phyloP scores from a whole-genome alignment of 2,329 filamentous ascomycete species.

The Lachnellula arida region DNA sequence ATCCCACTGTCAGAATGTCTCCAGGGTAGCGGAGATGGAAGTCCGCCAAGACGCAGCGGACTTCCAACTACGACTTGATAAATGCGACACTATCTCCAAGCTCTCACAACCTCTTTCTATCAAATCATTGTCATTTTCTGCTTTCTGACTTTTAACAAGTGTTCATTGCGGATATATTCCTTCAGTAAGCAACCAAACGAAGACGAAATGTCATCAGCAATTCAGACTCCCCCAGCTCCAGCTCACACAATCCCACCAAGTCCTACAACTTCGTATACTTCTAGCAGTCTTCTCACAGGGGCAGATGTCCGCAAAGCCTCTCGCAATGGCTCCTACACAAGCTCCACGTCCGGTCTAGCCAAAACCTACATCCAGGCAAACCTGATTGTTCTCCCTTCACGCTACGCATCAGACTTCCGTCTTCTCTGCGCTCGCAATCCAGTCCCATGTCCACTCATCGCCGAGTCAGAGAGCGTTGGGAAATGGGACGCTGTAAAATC shows the following conservation, averaged over 20 bases:
- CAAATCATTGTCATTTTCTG: too few relatives aligned
- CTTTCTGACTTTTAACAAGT: neutral
- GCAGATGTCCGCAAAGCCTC: slow-evolving; percentile 13
- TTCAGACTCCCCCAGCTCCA: neutral
- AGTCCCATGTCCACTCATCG: slow-evolving; percentile 57
- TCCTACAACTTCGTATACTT: neutral
- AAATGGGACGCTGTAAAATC: slow-evolving; percentile 38
- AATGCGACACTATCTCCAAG: too few relatives aligned
- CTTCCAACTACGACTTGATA: neutral
- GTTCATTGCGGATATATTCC: neutral
- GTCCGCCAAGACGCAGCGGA: neutral
- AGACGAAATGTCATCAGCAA: neutral
- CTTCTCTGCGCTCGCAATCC: slow-evolving; percentile 56
- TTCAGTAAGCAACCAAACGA: neutral
- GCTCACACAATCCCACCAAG: neutral
- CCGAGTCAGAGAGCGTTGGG: slow-evolving; percentile 44
- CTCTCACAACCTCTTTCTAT: too few relatives aligned
- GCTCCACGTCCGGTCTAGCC: slow-evolving; percentile 49
- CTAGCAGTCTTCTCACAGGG: slow-evolving; percentile 12
- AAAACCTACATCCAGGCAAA: slow-evolving; percentile 57
- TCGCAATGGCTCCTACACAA: slow-evolving; percentile 11
- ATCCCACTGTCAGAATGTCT: too few relatives aligned
- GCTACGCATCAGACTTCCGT: slow-evolving; percentile 54
- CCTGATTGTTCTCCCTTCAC: slow-evolving; percentile 53
- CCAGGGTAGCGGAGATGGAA: neutral